These are phyloP conservation scores for Cryphonectria nitschkei DNA, from an alignment of 2,329 filamentous ascomycete species.

Conservation along the genomic window DNA sequence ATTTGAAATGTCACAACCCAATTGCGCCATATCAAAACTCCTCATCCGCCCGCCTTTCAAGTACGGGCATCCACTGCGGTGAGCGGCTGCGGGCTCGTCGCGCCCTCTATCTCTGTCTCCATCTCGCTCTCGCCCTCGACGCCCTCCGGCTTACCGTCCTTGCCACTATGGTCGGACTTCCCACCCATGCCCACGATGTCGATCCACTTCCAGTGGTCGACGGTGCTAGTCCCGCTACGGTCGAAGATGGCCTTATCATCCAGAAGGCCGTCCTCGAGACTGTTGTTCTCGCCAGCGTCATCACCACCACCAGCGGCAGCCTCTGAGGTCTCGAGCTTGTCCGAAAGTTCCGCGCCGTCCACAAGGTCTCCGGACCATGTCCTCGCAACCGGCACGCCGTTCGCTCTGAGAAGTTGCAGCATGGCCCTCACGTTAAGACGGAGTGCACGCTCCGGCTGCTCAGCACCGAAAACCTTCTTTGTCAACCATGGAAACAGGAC, in stretches of 20 bases:
- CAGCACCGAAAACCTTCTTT: constrained; percentile 59
- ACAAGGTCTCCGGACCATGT: constrained; percentile 56
- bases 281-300: constrained; percentile 30
- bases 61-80: background rate
- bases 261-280: constrained; percentile 42
- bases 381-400: constrained; percentile 51
- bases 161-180: constrained; percentile 32
- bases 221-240: constrained; percentile 38
- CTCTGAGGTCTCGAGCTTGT: constrained; percentile 36
- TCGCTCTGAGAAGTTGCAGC: constrained; percentile 58
- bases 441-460: constrained; percentile 61
- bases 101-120: constrained; percentile 41
- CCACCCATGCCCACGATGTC: constrained; percentile 55
- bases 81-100: constrained; percentile 1
- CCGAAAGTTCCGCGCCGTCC: constrained; percentile 48
- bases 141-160: constrained; percentile 28
- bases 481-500: constrained; percentile 76
- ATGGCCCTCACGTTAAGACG: constrained; percentile 63
- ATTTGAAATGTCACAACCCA: background rate
- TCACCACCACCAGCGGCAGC: constrained; percentile 11
- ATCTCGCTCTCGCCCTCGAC: constrained; percentile 39
- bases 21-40: background rate
- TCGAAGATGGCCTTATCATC: constrained; percentile 58
- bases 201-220: constrained; percentile 58
- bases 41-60: background rate